These are phyloP conservation scores for Neofusicoccum cordaticola DNA, from an alignment of 2,329 filamentous ascomycete genomes.

Conservation along the genomic window DNA sequence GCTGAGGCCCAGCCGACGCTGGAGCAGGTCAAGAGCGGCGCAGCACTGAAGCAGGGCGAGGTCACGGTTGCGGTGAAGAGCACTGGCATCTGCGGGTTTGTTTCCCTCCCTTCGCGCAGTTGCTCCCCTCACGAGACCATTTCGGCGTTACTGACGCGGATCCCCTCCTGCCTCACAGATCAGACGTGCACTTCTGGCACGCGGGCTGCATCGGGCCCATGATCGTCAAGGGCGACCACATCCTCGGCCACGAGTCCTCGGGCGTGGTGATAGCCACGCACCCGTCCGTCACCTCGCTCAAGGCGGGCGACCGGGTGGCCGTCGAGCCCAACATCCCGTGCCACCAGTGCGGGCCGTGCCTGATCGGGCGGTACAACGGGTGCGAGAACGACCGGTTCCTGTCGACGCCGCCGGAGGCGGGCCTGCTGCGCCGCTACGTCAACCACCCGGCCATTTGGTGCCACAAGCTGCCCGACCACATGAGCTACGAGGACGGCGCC, in stretches of 20 bases:
- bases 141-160: neutral
- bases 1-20: conserved; percentile 72
- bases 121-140: too few species aligned
- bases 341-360: conserved; percentile 82
- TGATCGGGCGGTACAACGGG: conserved; percentile 92
- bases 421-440: conserved; percentile 85
- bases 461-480: conserved; percentile 82
- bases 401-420: conserved; percentile 84
- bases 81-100: conserved; percentile 91
- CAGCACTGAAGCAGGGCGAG: conserved; percentile 72
- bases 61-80: conserved; percentile 87
- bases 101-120: neutral
- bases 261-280: conserved; percentile 78
- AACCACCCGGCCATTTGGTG: conserved; percentile 94
- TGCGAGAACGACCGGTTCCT: conserved; percentile 84
- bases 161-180: conserved; percentile 52
- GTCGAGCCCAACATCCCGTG: conserved; percentile 95
- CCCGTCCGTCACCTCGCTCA: conserved; percentile 72
- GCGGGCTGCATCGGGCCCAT: conserved; percentile 93
- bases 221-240: conserved; percentile 85
- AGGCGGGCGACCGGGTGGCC: conserved; percentile 85
- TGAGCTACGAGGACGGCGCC: conserved; percentile 88
- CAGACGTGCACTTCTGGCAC: conserved; percentile 97
- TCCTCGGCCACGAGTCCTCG: conserved; percentile 91
- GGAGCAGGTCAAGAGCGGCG: conserved; percentile 68